Base-by-base conservation (phyloP, 1,284 basidiomycete genomes). In the Ganoderma leucocontextum region DNA sequence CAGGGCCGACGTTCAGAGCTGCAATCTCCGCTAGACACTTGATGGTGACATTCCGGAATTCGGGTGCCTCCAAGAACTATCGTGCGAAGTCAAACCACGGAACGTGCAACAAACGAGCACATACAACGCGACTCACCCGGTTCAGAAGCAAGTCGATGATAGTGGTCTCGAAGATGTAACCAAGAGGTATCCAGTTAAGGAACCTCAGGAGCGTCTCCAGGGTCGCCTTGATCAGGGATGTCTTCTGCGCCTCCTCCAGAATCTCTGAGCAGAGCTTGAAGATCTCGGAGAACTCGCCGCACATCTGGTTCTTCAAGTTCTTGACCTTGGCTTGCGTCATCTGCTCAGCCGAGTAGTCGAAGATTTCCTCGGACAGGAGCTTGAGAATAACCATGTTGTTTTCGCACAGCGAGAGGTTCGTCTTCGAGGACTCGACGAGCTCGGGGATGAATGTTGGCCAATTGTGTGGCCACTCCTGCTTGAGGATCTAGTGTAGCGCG, bases 381-480 rank as follows among this genome's bases (percentile, higher is more conserved):
- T 96, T 95, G 73, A 99, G 87, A 79, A 99, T 99, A 80, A 96
- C 90, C 98, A 99, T 99, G 85, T 99, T 99, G 87, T 99, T 99
- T 82, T 99, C 98, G 87, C 98, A 99, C 38, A 99, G 89, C 1
- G 95, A 93, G 47, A 99, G 89, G 78, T 97, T 99, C 53, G 95
- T 95, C 81, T 97, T 97, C 65, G 97, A 99, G 9, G 97, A 98
- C 72, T 97, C 93, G 69, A 99, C 96, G 66, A 99, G 95, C 79
- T 99, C 98, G 9, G 96, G 92, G 78, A 99, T 99, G 85, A 99
- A 99, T 15, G 90, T 94, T 35, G 97, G 97, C 98, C 98, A 99
- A 78, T 98, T 97, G 80, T 99, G 96, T 25, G 97, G 98, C 98
- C 98, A 99, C 79, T 99, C 98, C 85, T 99, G 98, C 83, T 99